A percentile compares a stretch with the other conserved stretches of the same genome.
These are phyloP conservation scores for Apophysomyces sp. DNA, from an alignment of 371 early-diverging fungal genomes.

Conservation along the genomic window DNA sequence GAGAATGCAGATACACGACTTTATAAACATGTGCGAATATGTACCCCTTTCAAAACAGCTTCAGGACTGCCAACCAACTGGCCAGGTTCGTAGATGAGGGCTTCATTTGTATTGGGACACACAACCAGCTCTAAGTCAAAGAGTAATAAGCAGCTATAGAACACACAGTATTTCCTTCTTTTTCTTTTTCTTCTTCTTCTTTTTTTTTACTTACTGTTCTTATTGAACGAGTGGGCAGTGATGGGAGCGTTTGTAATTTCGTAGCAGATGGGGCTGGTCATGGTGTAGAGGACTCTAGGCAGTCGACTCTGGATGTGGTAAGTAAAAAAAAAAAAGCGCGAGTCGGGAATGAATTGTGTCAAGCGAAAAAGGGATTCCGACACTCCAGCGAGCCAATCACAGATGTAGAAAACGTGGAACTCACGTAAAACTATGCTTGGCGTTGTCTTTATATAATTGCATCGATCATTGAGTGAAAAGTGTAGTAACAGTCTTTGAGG, in stretches of 20 bases:
- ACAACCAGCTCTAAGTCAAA: slow-evolving; percentile 85
- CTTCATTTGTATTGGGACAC: slow-evolving; percentile 88
- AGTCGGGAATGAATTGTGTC: neutral
- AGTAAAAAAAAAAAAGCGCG: neutral
- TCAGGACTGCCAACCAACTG: slow-evolving; percentile 61
- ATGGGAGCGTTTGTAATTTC: slow-evolving; percentile 75
- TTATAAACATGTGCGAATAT: slow-evolving; percentile 7
- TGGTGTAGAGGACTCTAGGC: slow-evolving; percentile 51
- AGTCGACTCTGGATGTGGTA: slow-evolving; percentile 31
- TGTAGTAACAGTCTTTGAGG: no score
- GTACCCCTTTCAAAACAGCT: slow-evolving; percentile 76
- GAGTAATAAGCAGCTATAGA: no score
- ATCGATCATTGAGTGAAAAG: no score
- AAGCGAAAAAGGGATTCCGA: no score
- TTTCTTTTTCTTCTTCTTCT: neutral
- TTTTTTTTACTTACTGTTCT: slow-evolving; percentile 56
- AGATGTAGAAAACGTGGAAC: no score
- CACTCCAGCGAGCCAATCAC: no score
- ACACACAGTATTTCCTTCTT: no score
- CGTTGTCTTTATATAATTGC: no score
- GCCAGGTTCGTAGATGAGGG: slow-evolving; percentile 79
- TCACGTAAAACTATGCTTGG: no score
- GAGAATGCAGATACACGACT: neutral
- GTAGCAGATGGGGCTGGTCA: slow-evolving; percentile 59
- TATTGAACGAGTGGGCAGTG: slow-evolving; percentile 91